phyloP scores from a whole-genome alignment of 2,329 filamentous ascomycete species.

The Hortaea werneckii region DNA sequence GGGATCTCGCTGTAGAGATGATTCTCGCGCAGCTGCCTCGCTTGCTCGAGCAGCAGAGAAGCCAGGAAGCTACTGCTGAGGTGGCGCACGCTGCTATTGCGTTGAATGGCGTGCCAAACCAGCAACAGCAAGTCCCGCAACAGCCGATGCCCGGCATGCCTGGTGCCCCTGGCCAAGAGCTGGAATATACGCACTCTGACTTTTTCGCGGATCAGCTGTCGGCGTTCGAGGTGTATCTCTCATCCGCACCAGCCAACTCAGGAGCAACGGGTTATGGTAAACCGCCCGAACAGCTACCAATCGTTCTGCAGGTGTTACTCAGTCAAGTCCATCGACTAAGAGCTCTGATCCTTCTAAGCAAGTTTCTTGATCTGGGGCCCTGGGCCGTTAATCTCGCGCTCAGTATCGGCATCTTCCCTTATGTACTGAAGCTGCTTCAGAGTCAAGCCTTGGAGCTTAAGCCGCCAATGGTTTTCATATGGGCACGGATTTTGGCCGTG shows the following conservation, averaged over 20 bases:
- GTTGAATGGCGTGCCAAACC: constrained; percentile 4
- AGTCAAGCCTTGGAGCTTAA: constrained; percentile 91
- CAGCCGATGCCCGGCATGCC: constrained; percentile 2
- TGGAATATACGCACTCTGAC: constrained; percentile 86
- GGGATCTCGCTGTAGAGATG: constrained; percentile 95
- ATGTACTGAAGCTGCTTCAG: constrained; percentile 92
- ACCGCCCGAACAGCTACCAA: constrained; percentile 79
- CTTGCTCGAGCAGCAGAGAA: constrained; percentile 65
- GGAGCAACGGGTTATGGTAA: constrained; percentile 59
- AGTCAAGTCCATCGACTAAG: constrained; percentile 90
- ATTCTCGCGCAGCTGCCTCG: constrained; percentile 81
- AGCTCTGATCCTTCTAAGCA: constrained; percentile 81
- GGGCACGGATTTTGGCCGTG: constrained; percentile 90
- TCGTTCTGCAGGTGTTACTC: constrained; percentile 88
- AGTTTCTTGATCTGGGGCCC: constrained; percentile 87
- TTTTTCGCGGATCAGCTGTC: constrained; percentile 97
- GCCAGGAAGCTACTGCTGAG: constrained; percentile 32
- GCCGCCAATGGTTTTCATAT: constrained; percentile 99
- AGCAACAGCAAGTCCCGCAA: constrained; percentile 1
- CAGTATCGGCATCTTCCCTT: constrained; percentile 97
- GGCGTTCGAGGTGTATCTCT: constrained; percentile 89
- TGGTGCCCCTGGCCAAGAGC: constrained; percentile 37
- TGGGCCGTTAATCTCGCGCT: constrained; percentile 98
- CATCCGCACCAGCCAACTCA: constrained; percentile 89
- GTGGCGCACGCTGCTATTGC: neutral